A percentile compares a stretch with the other conserved stretches of the same genome.
Conservation (phyloP, 306 rosid genomes). For the Vigna mungo region DNA sequence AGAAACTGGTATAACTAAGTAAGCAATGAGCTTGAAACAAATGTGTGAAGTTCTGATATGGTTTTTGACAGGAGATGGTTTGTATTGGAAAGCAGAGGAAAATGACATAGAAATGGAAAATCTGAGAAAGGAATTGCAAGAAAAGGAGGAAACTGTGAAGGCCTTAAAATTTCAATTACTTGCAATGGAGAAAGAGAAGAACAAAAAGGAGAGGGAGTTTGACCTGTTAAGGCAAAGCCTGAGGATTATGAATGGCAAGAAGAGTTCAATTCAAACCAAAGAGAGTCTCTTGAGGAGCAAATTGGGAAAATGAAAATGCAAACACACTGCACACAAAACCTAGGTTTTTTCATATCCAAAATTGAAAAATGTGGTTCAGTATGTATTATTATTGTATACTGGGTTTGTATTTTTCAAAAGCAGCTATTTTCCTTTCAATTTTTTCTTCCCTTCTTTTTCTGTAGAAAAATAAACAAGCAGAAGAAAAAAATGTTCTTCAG, state of each 20-base stretch:
- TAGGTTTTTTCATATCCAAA: slow-evolving; percentile 22
- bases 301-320: slow-evolving; percentile 45
- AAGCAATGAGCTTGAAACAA: background rate
- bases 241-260: slow-evolving; percentile 76
- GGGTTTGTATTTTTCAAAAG: slow-evolving; percentile 36
- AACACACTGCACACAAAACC: slow-evolving; percentile 19
- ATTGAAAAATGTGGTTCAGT: slow-evolving; percentile 21
- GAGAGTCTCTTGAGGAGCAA: slow-evolving; percentile 50
- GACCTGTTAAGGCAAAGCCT: slow-evolving; percentile 91
- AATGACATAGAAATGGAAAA: slow-evolving; percentile 66
- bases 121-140: slow-evolving; percentile 62
- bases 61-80: slow-evolving; percentile 62
- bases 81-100: slow-evolving; percentile 79
- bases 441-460: background rate
- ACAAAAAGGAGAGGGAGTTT: slow-evolving; percentile 73
- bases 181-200: slow-evolving; percentile 64
- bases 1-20: too few species aligned
- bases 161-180: slow-evolving; percentile 53
- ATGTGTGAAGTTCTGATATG: slow-evolving; percentile 7
- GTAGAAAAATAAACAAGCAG: slow-evolving; percentile 40
- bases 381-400: slow-evolving; percentile 28
- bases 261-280: slow-evolving; percentile 48
- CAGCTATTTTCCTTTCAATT: slow-evolving; percentile 19
- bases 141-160: slow-evolving; percentile 68
- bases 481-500: slow-evolving; percentile 24